Evolutionary conservation across 1,284 basidiomycete genomes (phyloP), one percentile per base, ranked within the genome.

Genomic region (Abortiporus biennis): DNA sequence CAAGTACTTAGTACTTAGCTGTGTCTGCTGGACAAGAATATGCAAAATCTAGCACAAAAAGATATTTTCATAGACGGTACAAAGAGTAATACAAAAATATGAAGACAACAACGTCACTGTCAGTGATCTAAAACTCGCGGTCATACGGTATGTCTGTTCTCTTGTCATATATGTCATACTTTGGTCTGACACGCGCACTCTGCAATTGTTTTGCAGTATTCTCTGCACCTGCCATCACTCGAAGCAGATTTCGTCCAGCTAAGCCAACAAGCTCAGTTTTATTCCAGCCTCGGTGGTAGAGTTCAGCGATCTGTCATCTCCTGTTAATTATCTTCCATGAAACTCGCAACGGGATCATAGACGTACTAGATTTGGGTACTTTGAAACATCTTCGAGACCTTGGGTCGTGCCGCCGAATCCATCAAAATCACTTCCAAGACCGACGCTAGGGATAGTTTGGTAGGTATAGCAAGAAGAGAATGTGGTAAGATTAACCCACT

Each of bases 241-340:
- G 84, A 11, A 95, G 66, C 23, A 95, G 56, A 59, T 95, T 95
- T 4, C 72, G 84, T 24, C 90, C 85, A 0, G 90, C 78, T n/a
- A 96, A 66, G 5, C 85, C 85, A 15, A 78, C 77, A 12, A 96
- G 75, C 36, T 94, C 89, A 38, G 72, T 67, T 46, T 80, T 76
- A 21, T 67, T 74, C 92, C 93, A 96, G 21, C 89, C 89, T 25
- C 92, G 84, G 21, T 56, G 58, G 58, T 85, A 83, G 5, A 95
- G 70, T 56, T 94, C 90, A 17, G 88, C 85, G 43, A 94, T 77
- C 89, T 92, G 50, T 17, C 20, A 13, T 30, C 2, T 27, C 16
- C 33, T 5, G 24, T 22, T 24, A 4, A 60, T 64, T 25, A 2
- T n/a, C n/a, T 13, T 20, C 17, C 23, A 20, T 20, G 19, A n/a